phyloP scores from a whole-genome alignment of 176 grass and related monocot genomes.

The Cenchrus fungigraminus region DNA sequence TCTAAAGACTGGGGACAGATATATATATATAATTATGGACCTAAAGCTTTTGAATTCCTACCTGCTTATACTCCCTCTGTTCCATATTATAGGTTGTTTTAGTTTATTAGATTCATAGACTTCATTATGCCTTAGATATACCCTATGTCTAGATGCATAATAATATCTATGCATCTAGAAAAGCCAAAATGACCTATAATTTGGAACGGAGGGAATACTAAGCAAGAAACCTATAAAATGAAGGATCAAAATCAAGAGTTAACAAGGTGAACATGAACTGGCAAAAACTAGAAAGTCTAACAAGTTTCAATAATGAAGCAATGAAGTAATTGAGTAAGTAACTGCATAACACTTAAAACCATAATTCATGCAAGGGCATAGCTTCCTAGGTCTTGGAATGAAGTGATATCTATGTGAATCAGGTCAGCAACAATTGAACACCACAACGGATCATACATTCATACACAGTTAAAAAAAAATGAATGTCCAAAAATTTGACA shows the following conservation, averaged over 20 bases:
- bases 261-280: not conserved
- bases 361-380: not conserved
- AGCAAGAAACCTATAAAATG: constrained; percentile 8
- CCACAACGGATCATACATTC: not conserved
- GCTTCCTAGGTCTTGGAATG: not conserved
- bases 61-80: not conserved
- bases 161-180: too few relatives aligned
- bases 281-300: not conserved
- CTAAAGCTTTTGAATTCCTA: constrained; percentile 12
- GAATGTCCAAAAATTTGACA: not conserved
- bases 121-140: too few relatives aligned
- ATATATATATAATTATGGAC: not conserved
- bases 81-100: too few relatives aligned
- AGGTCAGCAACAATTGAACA: not conserved
- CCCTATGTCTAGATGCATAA: too few relatives aligned
- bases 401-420: not conserved
- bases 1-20: not conserved
- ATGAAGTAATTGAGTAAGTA: not conserved
- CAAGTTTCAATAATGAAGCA: constrained; percentile 7
- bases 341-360: not conserved
- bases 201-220: not conserved
- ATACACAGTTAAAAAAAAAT: not conserved
- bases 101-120: too few relatives aligned
- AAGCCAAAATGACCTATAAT: too few relatives aligned
- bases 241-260: not conserved